Conservation (phyloP, 768 basidiomycete genomes). For the Auricularia heimuer region DNA sequence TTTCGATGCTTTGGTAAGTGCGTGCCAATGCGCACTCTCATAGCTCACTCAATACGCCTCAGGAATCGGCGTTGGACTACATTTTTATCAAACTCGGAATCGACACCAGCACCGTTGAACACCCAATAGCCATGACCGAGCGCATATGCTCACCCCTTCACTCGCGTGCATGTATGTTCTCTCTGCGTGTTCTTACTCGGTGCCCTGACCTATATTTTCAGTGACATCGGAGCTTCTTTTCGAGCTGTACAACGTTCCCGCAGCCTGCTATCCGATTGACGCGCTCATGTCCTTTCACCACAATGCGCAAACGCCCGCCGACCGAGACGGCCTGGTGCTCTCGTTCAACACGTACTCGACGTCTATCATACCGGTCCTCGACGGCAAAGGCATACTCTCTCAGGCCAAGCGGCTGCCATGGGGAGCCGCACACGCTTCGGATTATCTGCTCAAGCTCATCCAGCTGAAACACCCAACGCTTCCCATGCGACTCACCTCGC, state of each 20-base stretch:
- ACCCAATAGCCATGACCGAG: conserved; percentile 92
- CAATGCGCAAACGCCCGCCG: conserved; percentile 34
- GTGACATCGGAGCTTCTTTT: conserved; percentile 96
- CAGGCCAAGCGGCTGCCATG: conserved; percentile 93
- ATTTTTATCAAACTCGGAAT: conserved; percentile 82
- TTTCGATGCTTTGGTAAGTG: conserved; percentile 83
- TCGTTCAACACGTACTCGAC: conserved; percentile 91
- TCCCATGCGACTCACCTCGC: conserved; percentile 67
- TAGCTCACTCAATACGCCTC: conserved; percentile 15
- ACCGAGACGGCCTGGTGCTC: conserved; percentile 70
- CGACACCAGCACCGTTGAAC: conserved; percentile 62
- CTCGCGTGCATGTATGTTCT: conserved; percentile 69
- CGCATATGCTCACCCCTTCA: conserved; percentile 80
- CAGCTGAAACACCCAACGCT: conserved; percentile 95
- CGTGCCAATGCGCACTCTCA: conserved; percentile 10
- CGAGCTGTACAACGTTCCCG: conserved; percentile 81
- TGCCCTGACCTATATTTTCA: conserved; percentile 20
- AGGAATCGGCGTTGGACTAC: conserved; percentile 95
- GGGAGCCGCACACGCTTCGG: conserved; percentile 84
- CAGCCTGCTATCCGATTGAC: conserved; percentile 81
- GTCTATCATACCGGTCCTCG: conserved; percentile 78
- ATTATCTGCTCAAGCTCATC: conserved; percentile 85
- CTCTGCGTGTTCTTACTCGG: neutral
- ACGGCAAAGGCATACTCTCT: conserved; percentile 74
- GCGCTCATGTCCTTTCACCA: conserved; percentile 88